Conservation (phyloP, 1,284 basidiomycete species). For the Vanrija pseudolonga region DNA sequence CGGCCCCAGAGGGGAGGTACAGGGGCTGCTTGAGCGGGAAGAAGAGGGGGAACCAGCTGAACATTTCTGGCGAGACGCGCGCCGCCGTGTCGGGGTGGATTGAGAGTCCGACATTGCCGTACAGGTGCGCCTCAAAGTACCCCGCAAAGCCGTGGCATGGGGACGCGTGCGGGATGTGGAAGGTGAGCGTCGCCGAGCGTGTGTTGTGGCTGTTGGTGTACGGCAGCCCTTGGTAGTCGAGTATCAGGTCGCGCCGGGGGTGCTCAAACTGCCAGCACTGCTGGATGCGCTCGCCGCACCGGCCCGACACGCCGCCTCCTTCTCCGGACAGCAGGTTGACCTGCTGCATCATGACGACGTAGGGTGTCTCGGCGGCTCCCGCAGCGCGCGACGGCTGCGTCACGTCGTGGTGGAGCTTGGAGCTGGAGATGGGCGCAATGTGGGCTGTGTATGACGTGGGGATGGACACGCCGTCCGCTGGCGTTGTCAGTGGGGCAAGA, state of each 20-base stretch:
- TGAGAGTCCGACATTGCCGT: conserved; percentile 80
- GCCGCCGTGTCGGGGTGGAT: conserved; percentile 89
- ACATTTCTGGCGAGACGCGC: conserved; percentile 84
- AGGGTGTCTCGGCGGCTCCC: conserved; percentile 81
- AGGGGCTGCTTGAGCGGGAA: conserved; percentile 93
- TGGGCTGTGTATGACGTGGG: conserved; percentile 93
- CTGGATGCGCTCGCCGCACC: conserved; percentile 78
- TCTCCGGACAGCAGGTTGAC: conserved; percentile 80
- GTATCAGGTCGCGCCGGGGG: conserved; percentile 70
- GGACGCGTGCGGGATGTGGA: conserved; percentile 91
- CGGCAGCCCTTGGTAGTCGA: conserved; percentile 70
- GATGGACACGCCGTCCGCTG: conserved; percentile 89
- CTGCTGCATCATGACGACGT: conserved; percentile 96
- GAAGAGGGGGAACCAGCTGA: conserved; percentile 98
- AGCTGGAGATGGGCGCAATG: conserved; percentile 86
- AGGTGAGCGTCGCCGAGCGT: conserved; percentile 72
- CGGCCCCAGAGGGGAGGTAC: conserved; percentile 86
- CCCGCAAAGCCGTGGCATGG: conserved; percentile 96
- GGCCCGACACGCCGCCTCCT: conserved; percentile 54
- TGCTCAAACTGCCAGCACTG: conserved; percentile 98
- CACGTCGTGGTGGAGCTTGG: conserved; percentile 82
- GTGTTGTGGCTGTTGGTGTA: conserved; percentile 84
- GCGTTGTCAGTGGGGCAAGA: not conserved
- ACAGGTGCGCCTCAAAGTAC: conserved; percentile 94
- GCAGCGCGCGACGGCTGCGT: conserved; percentile 51